Base-by-base conservation (phyloP, 2,329 filamentous ascomycete species). In the Juglanconis juglandina region DNA sequence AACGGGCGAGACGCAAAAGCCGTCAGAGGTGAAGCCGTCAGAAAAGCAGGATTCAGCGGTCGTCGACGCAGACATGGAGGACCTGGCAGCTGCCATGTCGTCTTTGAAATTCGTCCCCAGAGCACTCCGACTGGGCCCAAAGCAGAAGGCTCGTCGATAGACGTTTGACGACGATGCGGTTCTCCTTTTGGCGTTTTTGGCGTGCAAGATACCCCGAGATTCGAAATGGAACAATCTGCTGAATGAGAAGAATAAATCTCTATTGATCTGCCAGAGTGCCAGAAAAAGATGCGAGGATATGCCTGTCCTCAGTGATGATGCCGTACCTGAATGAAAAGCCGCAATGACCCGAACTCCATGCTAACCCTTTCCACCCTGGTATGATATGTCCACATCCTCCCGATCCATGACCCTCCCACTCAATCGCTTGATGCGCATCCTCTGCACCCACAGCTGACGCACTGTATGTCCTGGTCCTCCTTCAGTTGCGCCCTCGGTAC, bases 361-460 rank as follows among this genome's bases (percentile, higher is more conserved):
- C 47, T 61, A 11, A 30, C 52, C 48, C 30, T 42, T 39, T 37
- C 35, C 47, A 30, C 30, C 34, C 33, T 24, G 47, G 24, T 24
- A 41, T 42, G 30, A 49, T 34, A 47, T 52, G 30, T 53, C 57
- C 37, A 24, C 44, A 46, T 57, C 37, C 33, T 39, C 10, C 33
- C 53, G 35, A 42, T 33, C 14, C 32, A 47, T 24, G 5, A n/a
- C n/a, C 24, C 10, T 13, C n/a, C 32, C 37, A 13, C 63, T 74
- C 72, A 96, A 73, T 96, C 93, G 70, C 86, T 90, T 51, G 92
- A 96, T 14, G 91, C 85, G 74, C 94, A 98, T 1, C 94, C 94
- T 70, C 91, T 83, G 74, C 95, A 99, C 8, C 95, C 95, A 75
- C 95, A 99, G 76, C 86, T 96, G 55, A 98, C 92, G 71, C 95